Evolutionary conservation across 2,329 filamentous ascomycete genomes (phyloP), one percentile per base, ranked within the genome.

Genomic region (Sphaerulina vaccinii): DNA sequence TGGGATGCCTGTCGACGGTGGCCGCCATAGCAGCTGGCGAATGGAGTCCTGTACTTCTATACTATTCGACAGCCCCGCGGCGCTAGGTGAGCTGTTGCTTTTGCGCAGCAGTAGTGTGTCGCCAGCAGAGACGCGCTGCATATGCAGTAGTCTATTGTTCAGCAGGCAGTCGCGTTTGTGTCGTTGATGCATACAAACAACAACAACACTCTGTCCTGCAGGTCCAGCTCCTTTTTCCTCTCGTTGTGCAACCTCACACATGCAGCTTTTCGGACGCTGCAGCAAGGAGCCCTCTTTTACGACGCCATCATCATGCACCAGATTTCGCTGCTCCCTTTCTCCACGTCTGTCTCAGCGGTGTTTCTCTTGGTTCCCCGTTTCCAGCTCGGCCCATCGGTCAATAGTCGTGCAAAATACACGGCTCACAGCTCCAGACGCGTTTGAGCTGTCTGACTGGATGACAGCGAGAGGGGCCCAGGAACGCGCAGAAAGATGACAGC

Each of bases 1-100:
- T 38, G 21, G 19, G 35, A 40, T 48, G 48, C 48, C 48, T 43
- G 41, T 51, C 48, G 37, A 19, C 11, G 33, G 24, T 18, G 48
- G 53, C 47, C 47, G 50, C 50, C 16, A 33, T 40, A 32, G 16
- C n/a, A n/a, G n/a, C 3, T 3, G n/a, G 35, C 9, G 35, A 2
- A 15, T 15, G 11, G 15, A 37, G 10, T 15, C 35, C 27, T 9
- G n/a, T 13, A 13, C n/a, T 3, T 29, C 27, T 29, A 13, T 29
- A 10, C 10, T 29, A 13, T 29, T 9, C 27, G 10, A 29, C 9
- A 29, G n/a, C 27, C 3, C 3, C n/a, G 10, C n/a, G 27, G 27
- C 27, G 27, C 27, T 29, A 29, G 8, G 9, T 29, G 27, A 10
- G 7, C 27, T 29, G 27, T 5, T 29, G 4, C n/a, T 29, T 29